These are phyloP conservation scores for Phaeosphaeriaceae sp. DNA, from an alignment of 2,329 filamentous ascomycete genomes.

Conservation along the genomic window DNA sequence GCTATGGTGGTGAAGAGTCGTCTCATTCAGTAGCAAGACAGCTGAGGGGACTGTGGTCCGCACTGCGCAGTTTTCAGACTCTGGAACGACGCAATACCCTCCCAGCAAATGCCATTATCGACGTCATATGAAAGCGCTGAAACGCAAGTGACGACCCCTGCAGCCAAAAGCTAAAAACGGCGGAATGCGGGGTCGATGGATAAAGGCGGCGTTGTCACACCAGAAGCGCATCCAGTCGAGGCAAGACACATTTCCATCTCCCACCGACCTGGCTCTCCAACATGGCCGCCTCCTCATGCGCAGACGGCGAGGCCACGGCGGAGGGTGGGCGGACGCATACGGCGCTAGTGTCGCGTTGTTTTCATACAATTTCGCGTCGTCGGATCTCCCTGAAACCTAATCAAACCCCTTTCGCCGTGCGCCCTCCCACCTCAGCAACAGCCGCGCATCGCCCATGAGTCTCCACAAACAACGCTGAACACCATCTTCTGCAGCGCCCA, in stretches of 20 bases:
- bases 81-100: no score
- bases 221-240: neutral
- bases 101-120: no score
- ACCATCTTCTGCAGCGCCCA: constrained; percentile 4
- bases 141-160: constrained; percentile 6
- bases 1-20: constrained; percentile 35
- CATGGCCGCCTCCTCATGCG: neutral
- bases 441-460: constrained; percentile 27
- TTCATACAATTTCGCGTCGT: constrained; percentile 33
- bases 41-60: neutral
- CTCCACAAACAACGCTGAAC: constrained; percentile 6
- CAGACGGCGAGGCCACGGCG: constrained; percentile 1
- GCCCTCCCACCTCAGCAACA: constrained; percentile 31
- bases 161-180: constrained; percentile 6
- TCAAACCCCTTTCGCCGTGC: constrained; percentile 30
- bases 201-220: neutral
- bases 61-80: neutral
- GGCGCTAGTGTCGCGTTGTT: constrained; percentile 37
- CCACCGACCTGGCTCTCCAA: neutral
- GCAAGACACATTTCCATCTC: neutral
- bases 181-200: constrained; percentile 6
- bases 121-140: constrained; percentile 19
- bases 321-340: constrained; percentile 9
- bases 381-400: constrained; percentile 29
- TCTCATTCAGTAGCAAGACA: constrained; percentile 18